phyloP scores from a whole-genome alignment of 2,329 filamentous ascomycete genomes.

The Alternaria sp. region DNA sequence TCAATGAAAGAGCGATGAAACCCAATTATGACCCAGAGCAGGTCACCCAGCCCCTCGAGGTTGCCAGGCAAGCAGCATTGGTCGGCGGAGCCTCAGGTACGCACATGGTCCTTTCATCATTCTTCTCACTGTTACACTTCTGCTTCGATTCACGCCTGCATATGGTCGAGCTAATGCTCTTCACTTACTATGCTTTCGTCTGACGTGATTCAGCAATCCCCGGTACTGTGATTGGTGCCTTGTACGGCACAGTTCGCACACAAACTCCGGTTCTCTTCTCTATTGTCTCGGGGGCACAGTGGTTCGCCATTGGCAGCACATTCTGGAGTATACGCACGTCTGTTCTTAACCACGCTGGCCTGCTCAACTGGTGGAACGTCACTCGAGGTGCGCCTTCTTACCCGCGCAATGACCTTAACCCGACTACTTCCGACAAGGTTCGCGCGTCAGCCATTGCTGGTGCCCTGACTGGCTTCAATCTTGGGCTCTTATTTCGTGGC shows the following conservation, averaged over 20 bases:
- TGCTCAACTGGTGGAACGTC: conserved; percentile 42
- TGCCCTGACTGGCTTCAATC: conserved; percentile 66
- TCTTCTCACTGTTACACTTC: not conserved
- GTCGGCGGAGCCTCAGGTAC: conserved; percentile 44
- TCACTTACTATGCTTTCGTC: not conserved
- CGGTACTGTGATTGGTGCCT: conserved; percentile 67
- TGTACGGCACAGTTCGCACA: conserved; percentile 65
- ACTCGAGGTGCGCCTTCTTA: conserved; percentile 38
- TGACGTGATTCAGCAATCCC: conserved; percentile 61
- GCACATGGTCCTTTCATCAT: conserved; percentile 19
- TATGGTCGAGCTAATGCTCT: not conserved
- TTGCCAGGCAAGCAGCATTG: conserved; percentile 34
- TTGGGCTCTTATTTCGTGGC: conserved; percentile 64
- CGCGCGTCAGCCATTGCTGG: conserved; percentile 77
- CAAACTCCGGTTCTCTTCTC: conserved; percentile 75
- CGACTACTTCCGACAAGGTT: conserved; percentile 67
- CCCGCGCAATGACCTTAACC: conserved; percentile 51
- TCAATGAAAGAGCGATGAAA: conserved; percentile 38
- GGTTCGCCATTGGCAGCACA: conserved; percentile 78
- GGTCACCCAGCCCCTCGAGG: conserved; percentile 41
- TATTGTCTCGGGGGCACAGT: conserved; percentile 77
- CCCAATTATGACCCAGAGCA: conserved; percentile 30
- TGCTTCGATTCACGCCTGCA: not conserved
- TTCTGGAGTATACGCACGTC: conserved; percentile 72
- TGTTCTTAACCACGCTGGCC: conserved; percentile 48